These are phyloP conservation scores for Furcasterigmium furcatum DNA, from an alignment of 2,329 filamentous ascomycete genomes.

Conservation along the genomic window DNA sequence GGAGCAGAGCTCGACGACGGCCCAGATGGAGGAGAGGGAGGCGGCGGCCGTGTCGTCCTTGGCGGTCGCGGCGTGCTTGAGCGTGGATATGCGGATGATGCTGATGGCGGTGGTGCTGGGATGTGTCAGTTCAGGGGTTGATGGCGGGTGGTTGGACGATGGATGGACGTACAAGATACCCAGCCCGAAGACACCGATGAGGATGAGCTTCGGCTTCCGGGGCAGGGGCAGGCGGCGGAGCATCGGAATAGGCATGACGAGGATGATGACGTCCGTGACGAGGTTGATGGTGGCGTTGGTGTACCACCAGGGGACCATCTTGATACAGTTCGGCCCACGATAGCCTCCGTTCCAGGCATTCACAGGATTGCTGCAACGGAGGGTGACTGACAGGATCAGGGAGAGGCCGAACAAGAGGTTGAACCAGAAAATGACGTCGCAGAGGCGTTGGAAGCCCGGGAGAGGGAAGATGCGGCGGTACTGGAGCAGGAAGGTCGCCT, in stretches of 20 bases:
- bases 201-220: constrained; percentile 7
- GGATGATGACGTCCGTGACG: constrained; percentile 12
- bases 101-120: constrained; percentile 6
- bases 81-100: constrained; percentile 24
- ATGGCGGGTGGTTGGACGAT: accelerated
- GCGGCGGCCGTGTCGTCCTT: constrained; percentile 28
- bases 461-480: constrained; percentile 28
- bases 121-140: not conserved
- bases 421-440: constrained; percentile 10
- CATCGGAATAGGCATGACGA: constrained; percentile 11
- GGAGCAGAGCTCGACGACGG: constrained; percentile 33
- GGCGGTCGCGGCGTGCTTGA: constrained; percentile 18
- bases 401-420: constrained; percentile 9
- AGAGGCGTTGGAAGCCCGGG: constrained; percentile 7
- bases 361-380: constrained; percentile 2
- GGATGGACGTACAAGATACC: constrained; percentile 9
- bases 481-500: constrained; percentile 31
- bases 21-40: constrained; percentile 28
- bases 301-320: constrained; percentile 9
- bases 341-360: not conserved
- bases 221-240: constrained; percentile 6
- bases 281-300: constrained; percentile 10
- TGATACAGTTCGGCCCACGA: constrained; percentile 1
- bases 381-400: constrained; percentile 1
- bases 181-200: constrained; percentile 9